Evolutionary conservation across 768 basidiomycete genomes (phyloP).

Genomic region (Kwoniella dendrophila): DNA sequence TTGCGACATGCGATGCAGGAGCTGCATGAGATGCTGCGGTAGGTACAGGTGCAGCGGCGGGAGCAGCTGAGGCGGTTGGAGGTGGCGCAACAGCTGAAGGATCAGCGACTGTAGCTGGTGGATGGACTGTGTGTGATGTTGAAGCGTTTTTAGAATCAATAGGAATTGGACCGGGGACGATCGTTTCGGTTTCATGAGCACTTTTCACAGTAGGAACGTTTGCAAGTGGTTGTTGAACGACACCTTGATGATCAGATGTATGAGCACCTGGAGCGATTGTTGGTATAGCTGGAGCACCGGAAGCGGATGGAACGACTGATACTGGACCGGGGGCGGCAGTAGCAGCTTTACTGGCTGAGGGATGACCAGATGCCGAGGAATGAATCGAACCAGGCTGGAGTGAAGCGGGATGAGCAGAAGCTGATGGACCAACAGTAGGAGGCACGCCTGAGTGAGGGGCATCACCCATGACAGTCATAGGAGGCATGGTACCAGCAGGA

Average conservation of each 20-base stretch:
- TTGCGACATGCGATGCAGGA: slow-evolving; percentile 20
- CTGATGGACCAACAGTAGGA: slow-evolving; percentile 17
- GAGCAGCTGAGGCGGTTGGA: slow-evolving; percentile 1
- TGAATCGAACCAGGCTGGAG: background rate
- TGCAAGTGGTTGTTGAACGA: slow-evolving; percentile 6
- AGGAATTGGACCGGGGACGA: slow-evolving; percentile 12
- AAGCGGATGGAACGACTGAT: slow-evolving; percentile 4
- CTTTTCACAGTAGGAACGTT: slow-evolving; percentile 15
- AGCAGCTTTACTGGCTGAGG: background rate
- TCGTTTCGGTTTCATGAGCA: slow-evolving; percentile 4
- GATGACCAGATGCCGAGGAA: slow-evolving; percentile 1
- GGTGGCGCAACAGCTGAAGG: slow-evolving; percentile 8
- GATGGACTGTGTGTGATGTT: slow-evolving; percentile 7
- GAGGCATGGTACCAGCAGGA: slow-evolving; percentile 9
- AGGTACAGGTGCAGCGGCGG: slow-evolving; percentile 20
- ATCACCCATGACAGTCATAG: slow-evolving; percentile 3
- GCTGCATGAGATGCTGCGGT: slow-evolving; percentile 2
- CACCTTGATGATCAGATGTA: slow-evolving; percentile 13
- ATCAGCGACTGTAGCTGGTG: slow-evolving; percentile 9
- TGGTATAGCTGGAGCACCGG: slow-evolving; percentile 11
- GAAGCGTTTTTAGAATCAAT: slow-evolving; percentile 16
- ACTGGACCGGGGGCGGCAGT: slow-evolving; percentile 2
- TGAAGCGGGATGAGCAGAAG: slow-evolving; percentile 18
- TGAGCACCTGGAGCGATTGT: slow-evolving; percentile 7
- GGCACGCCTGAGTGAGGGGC: background rate